These are phyloP conservation scores for Isabelozyma rhagii DNA, from an alignment of 805 yeast genomes.

Conservation along the genomic window DNA sequence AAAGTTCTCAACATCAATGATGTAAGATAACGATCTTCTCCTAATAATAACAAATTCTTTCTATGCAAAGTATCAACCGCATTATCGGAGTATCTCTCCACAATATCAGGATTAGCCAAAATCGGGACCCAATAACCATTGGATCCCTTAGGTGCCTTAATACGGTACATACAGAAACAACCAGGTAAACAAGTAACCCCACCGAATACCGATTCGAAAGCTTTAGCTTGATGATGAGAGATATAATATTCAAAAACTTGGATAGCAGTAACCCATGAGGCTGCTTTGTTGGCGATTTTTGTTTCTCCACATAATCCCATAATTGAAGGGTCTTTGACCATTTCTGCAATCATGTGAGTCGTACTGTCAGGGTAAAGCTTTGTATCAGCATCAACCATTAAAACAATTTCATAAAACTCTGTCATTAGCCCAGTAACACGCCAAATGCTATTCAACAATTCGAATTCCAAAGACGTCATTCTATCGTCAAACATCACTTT, in stretches of 20 bases:
- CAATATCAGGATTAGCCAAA: conserved; percentile 88
- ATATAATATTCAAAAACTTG: conserved; percentile 93
- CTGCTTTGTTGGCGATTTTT: conserved; percentile 77
- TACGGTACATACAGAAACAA: conserved; percentile 88
- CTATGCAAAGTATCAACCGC: conserved; percentile 79
- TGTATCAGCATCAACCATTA: conserved; percentile 96
- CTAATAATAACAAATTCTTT: conserved; percentile 79
- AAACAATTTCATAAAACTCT: conserved; percentile 71
- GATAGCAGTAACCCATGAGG: conserved; percentile 87
- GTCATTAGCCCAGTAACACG: conserved; percentile 82
- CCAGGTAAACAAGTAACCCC: conserved; percentile 96
- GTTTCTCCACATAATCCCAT: conserved; percentile 98
- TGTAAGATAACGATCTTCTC: conserved; percentile 86
- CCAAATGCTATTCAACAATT: conserved; percentile 72
- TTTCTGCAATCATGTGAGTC: conserved; percentile 86
- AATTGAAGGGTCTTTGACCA: conserved; percentile 79
- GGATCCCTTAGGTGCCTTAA: conserved; percentile 80
- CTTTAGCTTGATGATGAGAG: conserved; percentile 92
- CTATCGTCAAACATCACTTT: conserved; percentile 87
- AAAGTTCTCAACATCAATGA: conserved; percentile 84
- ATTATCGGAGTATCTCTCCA: conserved; percentile 85
- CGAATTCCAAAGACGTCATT: conserved; percentile 88
- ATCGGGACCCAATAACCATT: conserved; percentile 86
- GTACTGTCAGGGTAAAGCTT: conserved; percentile 81
- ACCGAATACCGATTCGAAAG: conserved; percentile 92